Evolutionary conservation across 495 filamentous ascomycete genomes (phyloP), one percentile per base, ranked within the genome.

Genomic region (Podospora anserina): DNA sequence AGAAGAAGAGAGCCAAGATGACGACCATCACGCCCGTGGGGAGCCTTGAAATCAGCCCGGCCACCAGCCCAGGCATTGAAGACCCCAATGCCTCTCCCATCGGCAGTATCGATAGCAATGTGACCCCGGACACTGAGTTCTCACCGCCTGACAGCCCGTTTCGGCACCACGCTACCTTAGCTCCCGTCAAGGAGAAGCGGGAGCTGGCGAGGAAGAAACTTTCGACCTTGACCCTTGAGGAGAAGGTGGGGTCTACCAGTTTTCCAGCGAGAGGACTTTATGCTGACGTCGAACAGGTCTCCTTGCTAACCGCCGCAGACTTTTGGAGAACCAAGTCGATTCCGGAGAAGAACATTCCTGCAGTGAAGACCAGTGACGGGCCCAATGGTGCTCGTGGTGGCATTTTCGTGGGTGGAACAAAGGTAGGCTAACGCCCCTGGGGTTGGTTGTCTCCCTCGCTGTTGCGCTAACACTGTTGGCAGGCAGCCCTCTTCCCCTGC

Each of bases 331-430:
- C 90, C 2, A 87, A 84, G 44, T 74, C 89, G 0, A 85, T 94
- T 57, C 85, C 87, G 9, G 83, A 86, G 19, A 87, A 91, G 68
- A 86, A 85, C 49, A 89, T 94, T 63, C 91, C 91, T 15, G 82
- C 88, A 3, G 80, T 93, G 57, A 91, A 91, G 69, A 88, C 87
- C 16, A 92, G 88, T 54, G 91, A 94, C 79, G 91, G 91, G 2
- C 91, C 91, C 5, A 93, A 92, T 75, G 91, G 91, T 15, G 88
- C 90, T 27, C 88, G 91, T 49, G 91, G 91, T n/a, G 85, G 84
- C 18, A 86, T 88, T 61, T 89, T 88, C 71, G 86, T 86, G 18
- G 85, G 85, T 55, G 87, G 86, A 23, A 88, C 87, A 60, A 87
- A 87, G 76, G 87, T 88, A 78, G 65, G 30, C 3, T 49, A 11